Conservation (phyloP, 1,284 basidiomycete genomes). For the Puccinia hordei region DNA sequence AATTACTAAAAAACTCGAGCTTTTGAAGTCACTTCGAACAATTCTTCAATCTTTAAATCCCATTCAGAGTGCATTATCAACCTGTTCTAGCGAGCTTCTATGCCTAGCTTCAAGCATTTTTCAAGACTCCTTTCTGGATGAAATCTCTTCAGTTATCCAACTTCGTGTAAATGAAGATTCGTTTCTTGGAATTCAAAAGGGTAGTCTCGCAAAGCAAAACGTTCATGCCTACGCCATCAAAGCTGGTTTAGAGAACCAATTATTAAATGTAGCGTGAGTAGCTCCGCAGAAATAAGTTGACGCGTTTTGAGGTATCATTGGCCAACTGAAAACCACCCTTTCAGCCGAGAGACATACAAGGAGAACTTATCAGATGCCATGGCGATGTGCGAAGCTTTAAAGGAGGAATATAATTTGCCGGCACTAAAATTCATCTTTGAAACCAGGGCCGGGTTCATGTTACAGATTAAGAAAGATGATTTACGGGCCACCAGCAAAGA, state of each 20-base stretch:
- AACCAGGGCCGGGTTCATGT: constrained; percentile 53
- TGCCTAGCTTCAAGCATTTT: constrained; percentile 24
- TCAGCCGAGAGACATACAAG: constrained; percentile 49
- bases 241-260: constrained; percentile 30
- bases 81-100: constrained; percentile 35
- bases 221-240: constrained; percentile 50
- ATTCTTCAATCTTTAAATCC: constrained; percentile 36
- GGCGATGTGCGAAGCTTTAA: constrained; percentile 51
- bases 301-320: neutral
- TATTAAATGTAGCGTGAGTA: constrained; percentile 48
- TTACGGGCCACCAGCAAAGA: constrained; percentile 45
- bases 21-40: constrained; percentile 30
- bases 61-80: constrained; percentile 26
- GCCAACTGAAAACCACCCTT: neutral
- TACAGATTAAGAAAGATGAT: constrained; percentile 51
- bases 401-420: constrained; percentile 48
- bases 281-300: neutral
- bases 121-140: constrained; percentile 34
- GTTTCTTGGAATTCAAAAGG: constrained; percentile 45
- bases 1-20: constrained; percentile 48
- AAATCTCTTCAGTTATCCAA: constrained; percentile 27
- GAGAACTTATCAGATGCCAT: constrained; percentile 54
- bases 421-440: constrained; percentile 50
- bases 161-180: constrained; percentile 43
- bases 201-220: constrained; percentile 49